Conservation (phyloP, 139 green algal genomes). For the Coccomyxa sp. region DNA sequence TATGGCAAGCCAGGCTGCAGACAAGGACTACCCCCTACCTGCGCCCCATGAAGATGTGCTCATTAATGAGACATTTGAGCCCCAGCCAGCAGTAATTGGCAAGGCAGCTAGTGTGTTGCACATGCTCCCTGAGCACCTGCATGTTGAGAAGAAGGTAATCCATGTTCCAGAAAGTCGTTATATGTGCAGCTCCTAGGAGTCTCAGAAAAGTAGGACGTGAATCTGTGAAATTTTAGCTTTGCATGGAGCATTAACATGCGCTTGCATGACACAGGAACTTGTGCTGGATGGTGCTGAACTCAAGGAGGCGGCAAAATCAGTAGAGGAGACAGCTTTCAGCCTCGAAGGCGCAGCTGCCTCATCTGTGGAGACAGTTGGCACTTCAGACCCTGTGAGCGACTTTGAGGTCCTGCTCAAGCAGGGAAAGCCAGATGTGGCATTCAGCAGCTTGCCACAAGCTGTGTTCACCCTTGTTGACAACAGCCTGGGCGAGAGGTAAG, state of each 20-base stretch:
- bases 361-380: constrained; percentile 2
- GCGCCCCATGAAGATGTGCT: background rate
- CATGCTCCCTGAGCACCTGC: background rate
- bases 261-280: background rate
- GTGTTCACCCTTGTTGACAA: background rate
- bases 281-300: background rate
- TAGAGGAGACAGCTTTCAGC: background rate
- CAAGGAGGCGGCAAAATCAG: background rate
- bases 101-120: background rate
- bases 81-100: background rate
- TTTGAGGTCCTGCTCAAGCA: background rate
- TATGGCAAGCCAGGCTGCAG: background rate
- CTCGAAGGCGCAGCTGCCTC: background rate
- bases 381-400: constrained; percentile 6
- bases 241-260: no score
- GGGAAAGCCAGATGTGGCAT: background rate
- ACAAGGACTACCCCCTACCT: background rate
- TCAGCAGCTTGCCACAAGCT: constrained; percentile 3
- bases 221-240: no score
- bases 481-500: constrained; percentile 3
- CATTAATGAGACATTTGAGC: background rate
- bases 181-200: no score
- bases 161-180: no score
- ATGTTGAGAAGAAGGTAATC: background rate
- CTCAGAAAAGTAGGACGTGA: no score